Evolutionary conservation across 2,329 filamentous ascomycete genomes (phyloP).

Genomic region (Penicillium oxalicum): DNA sequence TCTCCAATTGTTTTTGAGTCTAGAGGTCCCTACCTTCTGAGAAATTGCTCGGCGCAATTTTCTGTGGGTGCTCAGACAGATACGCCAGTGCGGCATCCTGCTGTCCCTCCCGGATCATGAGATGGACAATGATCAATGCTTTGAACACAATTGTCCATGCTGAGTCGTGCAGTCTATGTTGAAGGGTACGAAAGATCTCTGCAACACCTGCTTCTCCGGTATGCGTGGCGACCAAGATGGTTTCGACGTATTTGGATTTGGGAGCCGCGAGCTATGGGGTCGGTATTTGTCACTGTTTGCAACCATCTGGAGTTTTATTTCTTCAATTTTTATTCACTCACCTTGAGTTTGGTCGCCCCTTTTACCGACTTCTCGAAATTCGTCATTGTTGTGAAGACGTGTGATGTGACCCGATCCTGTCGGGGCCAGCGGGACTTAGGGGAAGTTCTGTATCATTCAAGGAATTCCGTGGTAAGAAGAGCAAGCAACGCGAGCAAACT

Average conservation of each 20-base stretch:
- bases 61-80: conserved; percentile 72
- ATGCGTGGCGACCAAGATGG: conserved; percentile 92
- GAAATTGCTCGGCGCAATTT: conserved; percentile 82
- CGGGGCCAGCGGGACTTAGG: background rate
- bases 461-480: background rate
- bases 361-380: conserved; percentile 98
- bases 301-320: too few relatives aligned
- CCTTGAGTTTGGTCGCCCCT: conserved; percentile 97
- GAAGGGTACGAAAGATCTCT: conserved; percentile 89
- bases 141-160: conserved; percentile 99
- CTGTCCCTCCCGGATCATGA: conserved; percentile 95
- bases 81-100: conserved; percentile 82
- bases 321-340: conserved; percentile 35
- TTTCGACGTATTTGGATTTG: conserved; percentile 98
- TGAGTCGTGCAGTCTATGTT: conserved; percentile 82
- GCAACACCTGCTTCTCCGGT: conserved; percentile 90
- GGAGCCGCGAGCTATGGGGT: conserved; percentile 72
- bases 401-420: conserved; percentile 5
- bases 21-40: conserved; percentile 63
- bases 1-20: conserved; percentile 25
- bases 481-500: too few relatives aligned
- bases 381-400: conserved; percentile 25
- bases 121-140: conserved; percentile 85
- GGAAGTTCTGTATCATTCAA: background rate
- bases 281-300: conserved; percentile 14